Percentiles rank a stretch among this genome's conserved stretches.
phyloP scores from a whole-genome alignment of 2,329 filamentous ascomycete genomes.

The Fusarium newnesense region DNA sequence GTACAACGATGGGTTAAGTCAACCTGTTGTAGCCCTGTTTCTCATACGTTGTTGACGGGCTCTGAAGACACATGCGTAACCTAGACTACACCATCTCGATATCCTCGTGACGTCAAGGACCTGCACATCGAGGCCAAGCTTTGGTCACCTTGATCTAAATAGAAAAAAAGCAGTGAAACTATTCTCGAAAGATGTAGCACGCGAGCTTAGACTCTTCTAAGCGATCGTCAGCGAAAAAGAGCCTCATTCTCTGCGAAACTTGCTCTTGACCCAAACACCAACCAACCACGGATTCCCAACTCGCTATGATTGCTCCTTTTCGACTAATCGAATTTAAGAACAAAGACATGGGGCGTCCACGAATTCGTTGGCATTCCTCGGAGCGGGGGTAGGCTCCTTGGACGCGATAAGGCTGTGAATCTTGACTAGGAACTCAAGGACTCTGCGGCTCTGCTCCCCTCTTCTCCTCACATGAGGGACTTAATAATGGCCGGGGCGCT shows the following conservation, averaged over 20 bases:
- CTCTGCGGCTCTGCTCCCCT: slow-evolving; percentile 25
- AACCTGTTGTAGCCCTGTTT: neutral
- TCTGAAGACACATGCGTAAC: neutral
- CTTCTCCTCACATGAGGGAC: neutral
- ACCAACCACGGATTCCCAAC: neutral
- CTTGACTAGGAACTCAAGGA: neutral
- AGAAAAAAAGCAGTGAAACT: neutral
- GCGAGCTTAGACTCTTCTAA: neutral
- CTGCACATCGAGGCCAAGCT: neutral
- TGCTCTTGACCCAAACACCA: neutral
- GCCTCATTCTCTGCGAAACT: slow-evolving; percentile 4
- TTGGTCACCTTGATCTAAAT: neutral
- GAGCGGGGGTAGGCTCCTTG: neutral
- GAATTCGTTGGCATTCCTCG: neutral
- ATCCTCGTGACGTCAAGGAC: neutral
- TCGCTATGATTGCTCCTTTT: neutral
- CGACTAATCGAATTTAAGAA: neutral
- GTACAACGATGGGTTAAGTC: neutral
- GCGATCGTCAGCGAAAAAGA: neutral
- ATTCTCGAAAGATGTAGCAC: neutral
- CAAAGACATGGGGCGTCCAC: slow-evolving; percentile 4
- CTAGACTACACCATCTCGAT: slow-evolving; percentile 5
- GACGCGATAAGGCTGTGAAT: neutral
- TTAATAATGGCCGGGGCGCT: slow-evolving; percentile 10
- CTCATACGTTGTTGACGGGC: neutral